phyloP scores from a whole-genome alignment of 1,139 yeast genomes.

The Pichia sp. region DNA sequence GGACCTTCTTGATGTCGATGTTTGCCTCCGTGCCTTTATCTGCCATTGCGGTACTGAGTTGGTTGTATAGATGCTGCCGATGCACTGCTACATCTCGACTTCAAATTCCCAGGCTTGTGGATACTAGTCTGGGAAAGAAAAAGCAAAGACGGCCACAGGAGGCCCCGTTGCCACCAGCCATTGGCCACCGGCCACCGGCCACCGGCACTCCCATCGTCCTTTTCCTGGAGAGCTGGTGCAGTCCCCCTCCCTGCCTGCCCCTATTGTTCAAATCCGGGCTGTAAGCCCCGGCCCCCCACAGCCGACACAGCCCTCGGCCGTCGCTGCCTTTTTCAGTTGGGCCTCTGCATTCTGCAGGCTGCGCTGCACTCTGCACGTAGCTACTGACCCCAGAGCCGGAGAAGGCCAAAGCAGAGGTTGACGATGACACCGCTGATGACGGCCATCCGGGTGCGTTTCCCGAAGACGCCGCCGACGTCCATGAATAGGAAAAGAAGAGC shows the following conservation, averaged over 20 bases:
- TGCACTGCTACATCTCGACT: too few relatives aligned
- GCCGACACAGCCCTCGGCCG: conserved; percentile 1
- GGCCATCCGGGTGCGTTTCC: conserved; percentile 57
- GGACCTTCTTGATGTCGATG: background rate
- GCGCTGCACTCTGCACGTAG: background rate
- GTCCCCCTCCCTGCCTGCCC: background rate
- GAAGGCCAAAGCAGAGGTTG: conserved; percentile 16
- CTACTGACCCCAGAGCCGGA: conserved; percentile 9
- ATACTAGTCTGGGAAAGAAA: too few relatives aligned
- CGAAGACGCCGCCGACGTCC: conserved; percentile 53
- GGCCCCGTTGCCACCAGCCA: too few relatives aligned
- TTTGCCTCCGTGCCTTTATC: background rate
- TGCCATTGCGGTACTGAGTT: background rate
- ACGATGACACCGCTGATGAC: conserved; percentile 51
- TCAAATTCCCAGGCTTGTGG: too few relatives aligned
- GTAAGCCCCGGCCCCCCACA: background rate
- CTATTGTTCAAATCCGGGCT: background rate
- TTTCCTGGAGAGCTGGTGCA: background rate
- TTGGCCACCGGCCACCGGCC: background rate
- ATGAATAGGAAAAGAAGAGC: conserved; percentile 53
- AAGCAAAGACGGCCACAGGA: too few relatives aligned
- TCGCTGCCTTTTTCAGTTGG: conserved; percentile 1
- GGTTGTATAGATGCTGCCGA: too few relatives aligned
- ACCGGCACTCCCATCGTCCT: background rate
- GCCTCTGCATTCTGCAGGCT: too few relatives aligned